Evolutionary conservation across 208 protist species (phyloP).

Genomic region (Acanthamoeba quina): DNA sequence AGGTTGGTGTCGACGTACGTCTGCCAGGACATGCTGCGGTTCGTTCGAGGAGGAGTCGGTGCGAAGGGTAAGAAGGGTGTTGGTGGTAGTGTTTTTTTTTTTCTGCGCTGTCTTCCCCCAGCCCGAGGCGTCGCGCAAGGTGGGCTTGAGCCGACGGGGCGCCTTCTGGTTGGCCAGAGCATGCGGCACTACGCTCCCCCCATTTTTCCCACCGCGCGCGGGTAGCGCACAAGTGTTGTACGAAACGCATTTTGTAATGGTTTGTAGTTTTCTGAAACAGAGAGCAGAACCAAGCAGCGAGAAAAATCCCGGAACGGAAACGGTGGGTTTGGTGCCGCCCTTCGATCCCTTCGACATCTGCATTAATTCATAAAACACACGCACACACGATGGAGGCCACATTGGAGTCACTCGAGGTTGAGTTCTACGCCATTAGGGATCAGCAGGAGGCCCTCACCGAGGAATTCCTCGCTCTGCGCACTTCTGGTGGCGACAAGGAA

Average conservation of each 20-base stretch:
- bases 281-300: not conserved
- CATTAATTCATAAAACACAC: not conserved
- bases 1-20: conserved; percentile 89
- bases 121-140: not conserved
- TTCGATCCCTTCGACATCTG: no score
- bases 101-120: not conserved
- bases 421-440: conserved; percentile 64
- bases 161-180: not conserved
- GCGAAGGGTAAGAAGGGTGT: not conserved
- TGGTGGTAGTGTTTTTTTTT: not conserved
- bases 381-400: not conserved
- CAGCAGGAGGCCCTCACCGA: conserved; percentile 57
- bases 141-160: not conserved
- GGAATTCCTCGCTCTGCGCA: conserved; percentile 20
- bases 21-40: conserved; percentile 87
- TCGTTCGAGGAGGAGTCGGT: not conserved
- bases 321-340: no score
- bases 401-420: conserved; percentile 4
- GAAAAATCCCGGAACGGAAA: not conserved
- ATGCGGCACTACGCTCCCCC: no score
- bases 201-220: no score
- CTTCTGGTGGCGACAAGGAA: conserved; percentile 11
- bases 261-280: no score
- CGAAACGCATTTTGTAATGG: not conserved
- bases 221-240: no score